Evolutionary conservation across 1,139 yeast genomes (phyloP), one percentile per base, ranked within the genome.

Genomic region (Insectozyma bohioensis): DNA sequence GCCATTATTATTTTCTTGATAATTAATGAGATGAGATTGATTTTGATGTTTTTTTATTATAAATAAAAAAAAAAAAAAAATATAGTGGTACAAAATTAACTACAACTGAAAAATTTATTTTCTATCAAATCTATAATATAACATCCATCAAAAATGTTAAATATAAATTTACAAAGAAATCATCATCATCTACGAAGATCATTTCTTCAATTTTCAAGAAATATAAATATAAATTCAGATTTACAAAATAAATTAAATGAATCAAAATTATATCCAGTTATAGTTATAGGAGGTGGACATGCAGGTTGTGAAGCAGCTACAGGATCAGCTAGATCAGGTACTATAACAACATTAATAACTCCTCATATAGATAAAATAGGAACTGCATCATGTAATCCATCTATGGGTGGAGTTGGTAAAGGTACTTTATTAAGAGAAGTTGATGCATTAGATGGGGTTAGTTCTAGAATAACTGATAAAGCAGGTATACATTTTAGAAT

Each of bases 261-360:
- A 3, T 51, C 69, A n/a, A 60, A 63, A 5, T 52, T 55, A 19
- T 64, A 67, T 35, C 90, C 92, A 2, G 96, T 90, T 0, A 72
- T 92, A 1, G 92, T 94, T 3, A 78, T 94, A 15, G 99, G 99
- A 3, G 99, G 95, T 8, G 99, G 99, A 0, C 99, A 94, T 62
- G 98, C 98, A 23, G 99, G 99, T 3, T 84, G 95, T 48, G 99
- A 94, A 58, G 98, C 99, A 0, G 94, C 96, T 2, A 74, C 97
- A 0, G 98, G 94, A 0, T 71, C 95, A 0, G 95, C 97, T 1
- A 68, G 98, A 41, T 56, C 85, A 1, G 97, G 97, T 0, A 73
- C 84, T 1, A 44, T 53, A 3, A 86, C 97, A 0, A 63, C 84
- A 1, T 66, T 94, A 19, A 69, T 94, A 2, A 92, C 98, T 0